A percentile compares a stretch with the other conserved stretches of the same genome.
Conservation (phyloP, 148 eudicot genomes). For the Polygonum aviculare region DNA sequence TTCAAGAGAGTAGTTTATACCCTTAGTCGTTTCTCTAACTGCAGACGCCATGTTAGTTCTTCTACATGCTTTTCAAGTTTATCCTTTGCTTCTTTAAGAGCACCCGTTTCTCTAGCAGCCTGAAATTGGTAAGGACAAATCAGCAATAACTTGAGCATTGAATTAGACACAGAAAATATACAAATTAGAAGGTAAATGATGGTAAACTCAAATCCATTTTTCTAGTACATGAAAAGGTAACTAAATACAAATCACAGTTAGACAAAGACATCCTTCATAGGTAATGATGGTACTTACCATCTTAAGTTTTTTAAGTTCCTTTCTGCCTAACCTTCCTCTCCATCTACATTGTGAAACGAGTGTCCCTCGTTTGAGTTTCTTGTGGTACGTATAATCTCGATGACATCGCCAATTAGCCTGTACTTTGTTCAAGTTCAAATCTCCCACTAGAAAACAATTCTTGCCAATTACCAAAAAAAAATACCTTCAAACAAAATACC, state of each 20-base stretch:
- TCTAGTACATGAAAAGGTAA: neutral
- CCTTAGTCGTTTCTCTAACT: constrained; percentile 77
- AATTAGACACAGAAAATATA: neutral
- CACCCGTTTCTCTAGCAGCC: constrained; percentile 84
- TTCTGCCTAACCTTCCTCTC: constrained; percentile 67
- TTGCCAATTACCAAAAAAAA: neutral
- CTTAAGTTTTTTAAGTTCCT: constrained; percentile 65
- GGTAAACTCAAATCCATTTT: neutral
- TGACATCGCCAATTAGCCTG: constrained; percentile 82
- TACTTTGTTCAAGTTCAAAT: constrained; percentile 4
- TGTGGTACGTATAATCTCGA: constrained; percentile 42
- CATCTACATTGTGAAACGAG: constrained; percentile 72
- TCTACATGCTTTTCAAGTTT: constrained; percentile 84
- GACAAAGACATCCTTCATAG: neutral
- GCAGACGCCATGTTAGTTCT: constrained; percentile 73
- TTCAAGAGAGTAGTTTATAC: constrained; percentile 28
- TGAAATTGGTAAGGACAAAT: constrained; percentile 10
- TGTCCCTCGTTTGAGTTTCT: constrained; percentile 57
- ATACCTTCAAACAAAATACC: constrained; percentile 23
- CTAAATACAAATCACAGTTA: neutral
- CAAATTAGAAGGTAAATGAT: neutral
- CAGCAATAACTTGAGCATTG: neutral
- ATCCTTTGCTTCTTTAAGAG: constrained; percentile 79
- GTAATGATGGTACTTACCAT: constrained; percentile 38
- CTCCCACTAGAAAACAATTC: neutral